Evolutionary conservation across 495 filamentous ascomycete species (phyloP).

Genomic region (Penicillium salamii): DNA sequence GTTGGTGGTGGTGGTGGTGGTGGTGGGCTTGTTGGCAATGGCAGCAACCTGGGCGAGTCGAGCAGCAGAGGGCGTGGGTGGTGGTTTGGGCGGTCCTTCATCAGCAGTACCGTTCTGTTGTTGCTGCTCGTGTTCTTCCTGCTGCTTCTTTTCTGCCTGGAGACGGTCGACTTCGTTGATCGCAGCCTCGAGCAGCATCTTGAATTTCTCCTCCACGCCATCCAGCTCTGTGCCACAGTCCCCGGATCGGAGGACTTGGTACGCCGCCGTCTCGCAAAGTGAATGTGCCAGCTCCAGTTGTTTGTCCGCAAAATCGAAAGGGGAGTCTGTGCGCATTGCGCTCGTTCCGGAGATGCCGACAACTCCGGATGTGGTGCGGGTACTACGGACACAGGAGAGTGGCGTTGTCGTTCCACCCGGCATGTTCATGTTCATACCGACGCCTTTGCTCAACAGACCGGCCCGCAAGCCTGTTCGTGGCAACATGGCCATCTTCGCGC

Average conservation of each 20-base stretch:
- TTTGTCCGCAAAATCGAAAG: constrained; percentile 71
- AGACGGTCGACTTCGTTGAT: constrained; percentile 41
- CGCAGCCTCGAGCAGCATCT: constrained; percentile 37
- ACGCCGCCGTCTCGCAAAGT: constrained; percentile 80
- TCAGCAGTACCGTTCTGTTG: constrained; percentile 17
- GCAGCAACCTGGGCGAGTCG: constrained; percentile 20
- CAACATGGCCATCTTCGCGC: constrained; percentile 57
- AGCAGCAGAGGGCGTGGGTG: constrained; percentile 16
- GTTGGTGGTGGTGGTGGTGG: neutral
- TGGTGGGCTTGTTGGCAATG: constrained; percentile 13
- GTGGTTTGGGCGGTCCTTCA: constrained; percentile 15
- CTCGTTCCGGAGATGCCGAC: constrained; percentile 14
- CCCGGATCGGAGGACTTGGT: constrained; percentile 81
- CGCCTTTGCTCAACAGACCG: constrained; percentile 13
- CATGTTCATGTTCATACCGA: constrained; percentile 1
- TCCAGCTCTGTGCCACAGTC: constrained; percentile 73
- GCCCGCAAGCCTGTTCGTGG: constrained; percentile 15
- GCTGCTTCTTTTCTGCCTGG: constrained; percentile 31
- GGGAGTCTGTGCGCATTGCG: constrained; percentile 19
- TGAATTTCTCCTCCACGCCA: constrained; percentile 59
- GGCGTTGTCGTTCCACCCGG: constrained; percentile 6
- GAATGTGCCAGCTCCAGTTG: constrained; percentile 73
- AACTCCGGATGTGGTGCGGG: constrained; percentile 22
- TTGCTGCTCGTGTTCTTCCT: constrained; percentile 15
- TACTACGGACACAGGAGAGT: constrained; percentile 26